These are phyloP conservation scores for Dalechampia spathulata DNA, from an alignment of 441 rosid species.

Conservation along the genomic window DNA sequence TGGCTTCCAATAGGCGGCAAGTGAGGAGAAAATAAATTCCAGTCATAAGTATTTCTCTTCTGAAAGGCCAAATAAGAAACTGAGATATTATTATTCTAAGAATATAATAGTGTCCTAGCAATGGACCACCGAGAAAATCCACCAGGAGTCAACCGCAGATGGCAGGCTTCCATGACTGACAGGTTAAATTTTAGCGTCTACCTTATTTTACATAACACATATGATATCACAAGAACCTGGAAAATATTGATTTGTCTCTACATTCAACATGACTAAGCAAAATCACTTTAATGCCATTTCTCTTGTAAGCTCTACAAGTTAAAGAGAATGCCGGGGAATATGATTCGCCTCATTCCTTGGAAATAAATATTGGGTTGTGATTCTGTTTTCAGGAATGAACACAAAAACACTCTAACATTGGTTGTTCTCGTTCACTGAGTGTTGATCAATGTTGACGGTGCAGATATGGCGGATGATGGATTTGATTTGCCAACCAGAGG, in stretches of 20 bases:
- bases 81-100: not conserved
- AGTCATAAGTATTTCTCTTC: no score
- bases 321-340: not conserved
- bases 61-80: not conserved
- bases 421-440: no score
- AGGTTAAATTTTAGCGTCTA: no score
- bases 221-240: not conserved
- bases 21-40: no score
- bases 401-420: not conserved
- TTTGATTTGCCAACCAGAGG: constrained; percentile 46
- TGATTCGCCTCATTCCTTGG: not conserved
- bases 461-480: constrained; percentile 69
- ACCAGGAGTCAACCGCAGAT: not conserved
- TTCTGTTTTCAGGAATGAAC: not conserved
- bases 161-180: no score
- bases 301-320: not conserved
- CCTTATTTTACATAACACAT: no score
- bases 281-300: not conserved
- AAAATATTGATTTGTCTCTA: not conserved
- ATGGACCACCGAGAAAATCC: constrained; percentile 8
- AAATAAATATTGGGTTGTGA: not conserved
- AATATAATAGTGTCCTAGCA: constrained; percentile 6
- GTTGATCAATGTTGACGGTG: constrained; percentile 3
- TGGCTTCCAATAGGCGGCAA: no score
- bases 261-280: not conserved